Base-by-base conservation (phyloP, 2,329 filamentous ascomycete species). In the Alternaria alternata region DNA sequence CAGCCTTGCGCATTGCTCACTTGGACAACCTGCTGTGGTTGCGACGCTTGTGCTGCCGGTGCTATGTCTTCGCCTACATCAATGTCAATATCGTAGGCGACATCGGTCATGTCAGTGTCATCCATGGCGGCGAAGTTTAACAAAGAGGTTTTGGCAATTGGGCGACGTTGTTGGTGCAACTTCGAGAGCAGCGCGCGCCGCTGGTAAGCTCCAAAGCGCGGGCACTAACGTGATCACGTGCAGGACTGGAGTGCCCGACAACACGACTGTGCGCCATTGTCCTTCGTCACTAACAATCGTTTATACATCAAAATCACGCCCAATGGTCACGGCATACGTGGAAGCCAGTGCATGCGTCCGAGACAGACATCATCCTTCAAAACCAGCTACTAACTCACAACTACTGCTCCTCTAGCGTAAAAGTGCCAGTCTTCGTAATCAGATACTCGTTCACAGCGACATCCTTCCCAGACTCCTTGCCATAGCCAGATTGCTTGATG, bases 401-500 rank as follows among this genome's bases (percentile, higher is more conserved):
- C 51, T 73, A 62, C 51, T 73, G 65, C 24, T 69, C 72, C 51
- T 86, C 84, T 49, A 90, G 70, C 0, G 87, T 88, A 64, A 90
- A 78, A 0, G 87, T 89, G 8, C 87, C 88, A 0, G 88, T 90
- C 80, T 90, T 90, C 12, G 85, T 87, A 44, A 89, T 84, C 67
- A 87, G 61, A 67, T 88, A 89, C 72, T 89, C 87, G 44, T 84
- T 81, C 20, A 89, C 83, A 4, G 87, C 88, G 49, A 90, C 87
- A 63, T 89, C 87, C 75, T 88, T 90, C 16, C 88, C 88, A 32
- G 83, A 86, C 72, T 90, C 88, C 75, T 90, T 90, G 22, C 88
- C 88, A 71, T 90, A 90, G 0, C 88, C 88, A 6, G 84, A 87
- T 70, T 89, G 86, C 78, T 90, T 90, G 69, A 89, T 88, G 3